Percentiles rank a stretch among this genome's conserved stretches.
Evolutionary conservation across 345 rosid species (phyloP).

Genomic region (Ceriops tagal): DNA sequence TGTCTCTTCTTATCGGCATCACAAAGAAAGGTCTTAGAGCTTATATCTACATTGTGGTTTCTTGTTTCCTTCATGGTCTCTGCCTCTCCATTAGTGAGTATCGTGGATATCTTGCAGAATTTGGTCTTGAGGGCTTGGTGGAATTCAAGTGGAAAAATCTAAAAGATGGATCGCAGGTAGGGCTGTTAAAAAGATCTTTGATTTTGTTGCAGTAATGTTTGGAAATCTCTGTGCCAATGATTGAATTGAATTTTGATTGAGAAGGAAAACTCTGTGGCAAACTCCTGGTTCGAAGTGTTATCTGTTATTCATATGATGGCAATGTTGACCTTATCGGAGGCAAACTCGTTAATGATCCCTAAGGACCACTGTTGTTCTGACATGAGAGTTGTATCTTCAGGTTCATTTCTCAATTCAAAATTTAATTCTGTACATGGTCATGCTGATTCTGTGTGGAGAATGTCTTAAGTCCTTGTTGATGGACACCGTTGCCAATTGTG

Average conservation of each 20-base stretch:
- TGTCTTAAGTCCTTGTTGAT: not conserved
- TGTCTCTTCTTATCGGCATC: conserved; percentile 57
- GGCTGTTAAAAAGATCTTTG: conserved; percentile 5
- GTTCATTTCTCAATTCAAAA: conserved; percentile 24
- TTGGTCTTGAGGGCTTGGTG: conserved; percentile 57
- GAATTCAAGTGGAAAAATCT: conserved; percentile 79
- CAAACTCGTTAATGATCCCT: conserved; percentile 72
- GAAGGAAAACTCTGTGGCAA: conserved; percentile 58
- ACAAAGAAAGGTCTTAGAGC: conserved; percentile 47
- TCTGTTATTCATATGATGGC: conserved; percentile 80
- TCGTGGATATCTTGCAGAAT: conserved; percentile 33
- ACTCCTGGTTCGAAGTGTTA: conserved; percentile 68
- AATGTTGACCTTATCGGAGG: conserved; percentile 63
- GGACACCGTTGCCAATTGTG: not conserved
- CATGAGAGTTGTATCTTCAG: conserved; percentile 62
- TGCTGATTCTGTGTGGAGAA: not conserved
- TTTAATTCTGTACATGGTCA: not conserved
- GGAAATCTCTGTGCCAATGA: conserved; percentile 5
- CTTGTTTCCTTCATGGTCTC: not conserved
- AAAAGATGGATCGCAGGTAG: conserved; percentile 58
- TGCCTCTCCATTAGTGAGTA: not conserved
- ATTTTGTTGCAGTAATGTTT: not conserved
- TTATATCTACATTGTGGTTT: not conserved
- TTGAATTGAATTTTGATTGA: conserved; percentile 16
- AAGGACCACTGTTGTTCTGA: conserved; percentile 61